Percentiles rank a stretch among this genome's conserved stretches.
These are phyloP conservation scores for Dioszegia hungarica DNA, from an alignment of 768 basidiomycete species.

Conservation along the genomic window DNA sequence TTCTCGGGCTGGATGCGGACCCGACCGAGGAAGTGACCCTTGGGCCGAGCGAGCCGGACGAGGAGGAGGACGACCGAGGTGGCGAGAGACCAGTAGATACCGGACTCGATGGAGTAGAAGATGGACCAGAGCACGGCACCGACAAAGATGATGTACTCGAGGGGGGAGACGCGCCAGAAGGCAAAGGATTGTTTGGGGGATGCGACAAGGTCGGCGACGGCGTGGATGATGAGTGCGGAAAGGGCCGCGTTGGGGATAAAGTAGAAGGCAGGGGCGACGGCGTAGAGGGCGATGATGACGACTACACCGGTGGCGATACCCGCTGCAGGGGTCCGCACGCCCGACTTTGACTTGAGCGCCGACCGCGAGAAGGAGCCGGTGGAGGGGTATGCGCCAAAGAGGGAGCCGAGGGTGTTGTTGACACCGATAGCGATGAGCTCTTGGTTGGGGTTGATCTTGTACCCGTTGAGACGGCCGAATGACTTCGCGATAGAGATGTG, in stretches of 20 bases:
- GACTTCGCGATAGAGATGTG: constrained; percentile 96
- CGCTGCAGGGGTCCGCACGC: constrained; percentile 90
- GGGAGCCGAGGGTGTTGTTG: constrained; percentile 81
- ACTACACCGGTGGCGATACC: constrained; percentile 79
- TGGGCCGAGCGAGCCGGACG: constrained; percentile 78
- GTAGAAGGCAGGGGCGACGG: constrained; percentile 84
- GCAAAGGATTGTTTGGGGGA: constrained; percentile 73
- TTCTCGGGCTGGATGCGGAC: constrained; percentile 54
- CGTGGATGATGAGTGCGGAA: constrained; percentile 93
- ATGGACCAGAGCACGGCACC: constrained; percentile 84
- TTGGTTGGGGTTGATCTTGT: constrained; percentile 81
- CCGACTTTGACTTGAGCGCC: constrained; percentile 90
- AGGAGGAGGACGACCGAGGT: constrained; percentile 74
- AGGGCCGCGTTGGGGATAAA: constrained; percentile 60
- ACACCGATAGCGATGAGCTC: constrained; percentile 98
- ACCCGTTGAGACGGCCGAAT: constrained; percentile 89
- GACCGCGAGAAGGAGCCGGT: constrained; percentile 99
- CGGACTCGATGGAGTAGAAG: constrained; percentile 89
- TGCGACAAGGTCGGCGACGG: constrained; percentile 71
- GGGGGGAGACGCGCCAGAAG: constrained; percentile 89
- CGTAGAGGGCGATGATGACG: constrained; percentile 90
- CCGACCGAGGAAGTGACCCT: constrained; percentile 84
- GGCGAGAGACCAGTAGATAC: constrained; percentile 63
- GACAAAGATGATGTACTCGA: constrained; percentile 84
- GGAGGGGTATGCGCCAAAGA: constrained; percentile 89